Conservation (phyloP, 768 basidiomycete genomes). For the Coprinopsis strossmayeri region DNA sequence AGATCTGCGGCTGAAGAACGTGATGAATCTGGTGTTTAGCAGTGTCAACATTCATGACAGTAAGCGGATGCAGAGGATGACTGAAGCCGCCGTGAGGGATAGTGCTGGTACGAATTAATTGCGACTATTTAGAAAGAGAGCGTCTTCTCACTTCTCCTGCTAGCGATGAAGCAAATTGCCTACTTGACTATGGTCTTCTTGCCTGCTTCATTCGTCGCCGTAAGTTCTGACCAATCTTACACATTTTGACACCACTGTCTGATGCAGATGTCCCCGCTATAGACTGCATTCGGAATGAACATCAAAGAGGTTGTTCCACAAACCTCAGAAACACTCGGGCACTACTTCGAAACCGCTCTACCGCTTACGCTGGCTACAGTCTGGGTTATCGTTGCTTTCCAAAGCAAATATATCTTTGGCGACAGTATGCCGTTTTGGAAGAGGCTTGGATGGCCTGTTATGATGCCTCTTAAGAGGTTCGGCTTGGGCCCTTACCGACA, state of each 20-base stretch:
- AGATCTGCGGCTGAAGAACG: conserved; percentile 31
- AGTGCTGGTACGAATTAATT: conserved; percentile 21
- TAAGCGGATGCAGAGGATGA: conserved; percentile 36
- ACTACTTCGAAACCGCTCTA: conserved; percentile 38
- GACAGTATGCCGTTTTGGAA: conserved; percentile 19
- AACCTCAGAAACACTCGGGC: conserved; percentile 31
- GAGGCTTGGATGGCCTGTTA: conserved; percentile 31
- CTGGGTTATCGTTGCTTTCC: conserved; percentile 54
- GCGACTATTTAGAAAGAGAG: not conserved
- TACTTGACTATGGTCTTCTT: conserved; percentile 44
- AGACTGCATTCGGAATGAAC: conserved; percentile 37
- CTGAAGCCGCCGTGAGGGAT: conserved; percentile 35
- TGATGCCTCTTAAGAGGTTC: not conserved
- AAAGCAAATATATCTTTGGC: conserved; percentile 34
- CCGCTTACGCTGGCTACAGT: conserved; percentile 41
- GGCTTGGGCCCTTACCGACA: not conserved
- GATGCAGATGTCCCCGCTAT: too few relatives aligned
- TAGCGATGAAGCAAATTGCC: conserved; percentile 32
- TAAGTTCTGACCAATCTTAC: too few relatives aligned
- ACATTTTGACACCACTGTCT: too few relatives aligned
- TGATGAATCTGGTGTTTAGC: conserved; percentile 42
- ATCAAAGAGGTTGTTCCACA: conserved; percentile 29
- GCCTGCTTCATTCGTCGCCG: conserved; percentile 37
- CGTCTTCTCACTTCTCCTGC: not conserved
- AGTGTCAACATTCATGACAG: conserved; percentile 46